Evolutionary conservation across 495 filamentous ascomycete genomes (phyloP).

Genomic region (Xylaria venustula): DNA sequence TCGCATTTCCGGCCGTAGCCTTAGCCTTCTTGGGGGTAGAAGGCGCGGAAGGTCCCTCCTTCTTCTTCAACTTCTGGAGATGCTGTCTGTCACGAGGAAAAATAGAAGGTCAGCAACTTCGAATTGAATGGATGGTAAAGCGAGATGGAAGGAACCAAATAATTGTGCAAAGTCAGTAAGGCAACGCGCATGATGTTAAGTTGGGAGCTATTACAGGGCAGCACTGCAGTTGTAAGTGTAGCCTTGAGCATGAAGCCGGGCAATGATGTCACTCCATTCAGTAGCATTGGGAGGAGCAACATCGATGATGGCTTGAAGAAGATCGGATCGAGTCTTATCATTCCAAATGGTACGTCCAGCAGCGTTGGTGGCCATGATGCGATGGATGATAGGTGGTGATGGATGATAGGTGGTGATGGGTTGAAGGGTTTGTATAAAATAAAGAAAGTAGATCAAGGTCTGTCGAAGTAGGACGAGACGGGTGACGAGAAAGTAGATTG

Average conservation of each 20-base stretch:
- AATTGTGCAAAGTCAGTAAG: neutral
- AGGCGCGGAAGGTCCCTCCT: conserved; percentile 14
- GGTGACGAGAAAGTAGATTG: neutral
- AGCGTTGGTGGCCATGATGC: conserved; percentile 19
- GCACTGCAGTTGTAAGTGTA: conserved; percentile 30
- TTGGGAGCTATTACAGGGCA: conserved; percentile 23
- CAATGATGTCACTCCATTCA: conserved; percentile 26
- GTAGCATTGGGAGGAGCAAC: conserved; percentile 12
- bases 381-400: neutral
- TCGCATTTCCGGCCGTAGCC: neutral
- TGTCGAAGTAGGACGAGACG: too few species aligned
- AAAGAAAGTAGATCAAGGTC: neutral
- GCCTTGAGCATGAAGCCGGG: conserved; percentile 14
- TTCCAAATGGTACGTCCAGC: conserved; percentile 27
- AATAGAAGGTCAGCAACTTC: neutral
- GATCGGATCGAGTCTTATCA: conserved; percentile 29
- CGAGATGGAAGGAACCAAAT: neutral
- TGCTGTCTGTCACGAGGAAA: conserved; percentile 45
- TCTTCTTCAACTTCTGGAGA: conserved; percentile 37
- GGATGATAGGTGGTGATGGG: neutral
- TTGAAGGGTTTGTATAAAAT: neutral
- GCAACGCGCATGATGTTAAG: neutral
- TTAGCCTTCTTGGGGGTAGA: conserved; percentile 14
- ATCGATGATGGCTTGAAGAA: conserved; percentile 30
- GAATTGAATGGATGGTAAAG: neutral